Conservation (phyloP, 805 yeast species). For the Torulaspora delbrueckii region DNA sequence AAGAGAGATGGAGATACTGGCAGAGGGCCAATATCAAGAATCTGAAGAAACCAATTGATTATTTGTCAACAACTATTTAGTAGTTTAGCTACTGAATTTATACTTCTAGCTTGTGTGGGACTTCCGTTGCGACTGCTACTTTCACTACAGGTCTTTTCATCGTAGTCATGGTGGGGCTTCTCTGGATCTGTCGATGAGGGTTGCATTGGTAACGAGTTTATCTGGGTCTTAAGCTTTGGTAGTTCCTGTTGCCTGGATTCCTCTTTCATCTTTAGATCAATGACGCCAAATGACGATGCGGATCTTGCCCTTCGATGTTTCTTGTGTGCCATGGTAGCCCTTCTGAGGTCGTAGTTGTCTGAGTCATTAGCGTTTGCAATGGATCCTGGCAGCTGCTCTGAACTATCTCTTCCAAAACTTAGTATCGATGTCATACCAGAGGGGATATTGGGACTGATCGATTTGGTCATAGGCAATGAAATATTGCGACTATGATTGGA, state of each 20-base stretch:
- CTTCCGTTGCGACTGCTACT: conserved; percentile 26
- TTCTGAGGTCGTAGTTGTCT: conserved; percentile 1
- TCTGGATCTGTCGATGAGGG: conserved; percentile 6
- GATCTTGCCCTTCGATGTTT: conserved; percentile 30
- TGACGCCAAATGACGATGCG: conserved; percentile 29
- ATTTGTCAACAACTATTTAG: conserved; percentile 10
- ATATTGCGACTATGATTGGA: conserved; percentile 19
- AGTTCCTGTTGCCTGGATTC: conserved; percentile 13
- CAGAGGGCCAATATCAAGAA: conserved; percentile 44
- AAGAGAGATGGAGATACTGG: conserved; percentile 53
- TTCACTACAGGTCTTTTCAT: conserved; percentile 33
- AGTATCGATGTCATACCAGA: conserved; percentile 24
- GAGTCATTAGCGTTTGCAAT: neutral
- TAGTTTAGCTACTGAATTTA: conserved; percentile 13
- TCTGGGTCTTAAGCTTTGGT: conserved; percentile 5
- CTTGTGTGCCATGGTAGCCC: conserved; percentile 13
- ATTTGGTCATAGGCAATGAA: conserved; percentile 20
- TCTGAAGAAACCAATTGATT: neutral
- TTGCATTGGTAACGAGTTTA: conserved; percentile 3
- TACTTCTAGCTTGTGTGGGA: conserved; percentile 13
- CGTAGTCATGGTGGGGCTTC: conserved; percentile 14
- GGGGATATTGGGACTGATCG: conserved; percentile 10
- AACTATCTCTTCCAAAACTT: conserved; percentile 15
- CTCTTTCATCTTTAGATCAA: conserved; percentile 28
- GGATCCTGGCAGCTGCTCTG: neutral